Base-by-base conservation (phyloP, 345 rosid genomes). In the Salix viminalis region DNA sequence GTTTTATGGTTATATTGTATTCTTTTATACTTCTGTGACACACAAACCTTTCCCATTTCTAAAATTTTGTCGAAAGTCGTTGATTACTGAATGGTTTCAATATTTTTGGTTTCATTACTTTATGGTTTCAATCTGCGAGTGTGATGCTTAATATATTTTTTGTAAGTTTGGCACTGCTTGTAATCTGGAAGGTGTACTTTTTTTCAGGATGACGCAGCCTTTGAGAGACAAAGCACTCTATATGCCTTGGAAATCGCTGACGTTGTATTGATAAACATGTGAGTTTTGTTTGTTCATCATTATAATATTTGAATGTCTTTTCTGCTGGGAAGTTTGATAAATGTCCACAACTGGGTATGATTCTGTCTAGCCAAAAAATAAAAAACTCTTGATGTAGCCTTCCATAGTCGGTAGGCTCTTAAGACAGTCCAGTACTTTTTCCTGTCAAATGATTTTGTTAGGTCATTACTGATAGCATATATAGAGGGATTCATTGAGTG, bases 201-300 rank as follows among this genome's bases (percentile, higher is more conserved):
- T 72, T 87, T 86, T 71, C 89, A 91, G 97, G 92, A 91, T 81
- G 97, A 91, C 81, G 89, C 94, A 66, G 80, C 91, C 66, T 91
- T 91, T 65, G 94, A 90, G 86, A 91, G 90, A 79, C 97, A 91
- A 84, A 91, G 94, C 80, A 86, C 96, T 62, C 79, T 91, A 37
- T 84, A 88, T 64, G 96, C 94, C 65, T 79, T 90, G 75, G 92
- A 92, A 36, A 72, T 91, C 81, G 94, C 97, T 6, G 97, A 91
- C 80, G 83, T 91, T 79, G 94, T 91, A 15, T 80, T 91, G 15
- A 90, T 91, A 74, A 90, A 90, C 84, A 89, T 91, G 91, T 90
- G 82, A 91, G 92, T 83, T 58, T 75, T 65, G 44, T 32, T 19
- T n/a, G 70, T 24, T 26, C 7, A 18, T 21, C n/a, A 15, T 23